phyloP scores from a whole-genome alignment of 1,139 yeast genomes.

The Candida tetrigidarum region DNA sequence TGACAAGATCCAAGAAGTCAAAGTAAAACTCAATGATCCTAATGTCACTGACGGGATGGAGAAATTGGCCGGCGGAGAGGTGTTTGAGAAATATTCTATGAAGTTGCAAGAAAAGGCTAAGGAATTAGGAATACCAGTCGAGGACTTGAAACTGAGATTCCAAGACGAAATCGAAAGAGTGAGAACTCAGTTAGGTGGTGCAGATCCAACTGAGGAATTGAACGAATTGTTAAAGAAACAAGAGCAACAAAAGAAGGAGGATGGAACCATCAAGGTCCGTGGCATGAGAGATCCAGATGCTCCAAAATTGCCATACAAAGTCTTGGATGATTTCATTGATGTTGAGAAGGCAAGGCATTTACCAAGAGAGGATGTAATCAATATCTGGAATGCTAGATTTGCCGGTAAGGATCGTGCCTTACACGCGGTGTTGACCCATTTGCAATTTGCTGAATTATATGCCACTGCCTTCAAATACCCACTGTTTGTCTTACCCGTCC shows the following conservation, averaged over 20 bases:
- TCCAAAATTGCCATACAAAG: conserved; percentile 65
- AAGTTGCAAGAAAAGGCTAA: conserved; percentile 43
- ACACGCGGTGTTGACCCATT: conserved; percentile 63
- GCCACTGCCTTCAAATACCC: conserved; percentile 77
- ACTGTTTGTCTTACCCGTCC: conserved; percentile 72
- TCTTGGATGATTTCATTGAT: conserved; percentile 71
- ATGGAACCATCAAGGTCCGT: conserved; percentile 69
- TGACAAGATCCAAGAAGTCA: conserved; percentile 6
- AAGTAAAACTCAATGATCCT: not conserved
- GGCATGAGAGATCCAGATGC: conserved; percentile 51
- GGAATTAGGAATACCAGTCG: conserved; percentile 48
- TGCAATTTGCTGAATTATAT: conserved; percentile 63
- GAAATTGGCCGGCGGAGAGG: conserved; percentile 14
- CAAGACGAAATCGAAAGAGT: conserved; percentile 63
- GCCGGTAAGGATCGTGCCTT: conserved; percentile 60
- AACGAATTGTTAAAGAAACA: conserved; percentile 56
- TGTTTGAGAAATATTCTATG: conserved; percentile 28
- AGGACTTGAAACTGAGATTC: conserved; percentile 65
- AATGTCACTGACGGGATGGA: conserved; percentile 2
- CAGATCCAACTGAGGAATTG: conserved; percentile 74
- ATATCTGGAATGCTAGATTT: conserved; percentile 90
- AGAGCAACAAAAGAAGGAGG: conserved; percentile 45
- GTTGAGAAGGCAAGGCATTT: conserved; percentile 64
- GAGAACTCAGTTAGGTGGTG: conserved; percentile 57
- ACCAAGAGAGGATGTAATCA: conserved; percentile 68